phyloP scores from a whole-genome alignment of 805 yeast genomes.

The Lachancea waltii region DNA sequence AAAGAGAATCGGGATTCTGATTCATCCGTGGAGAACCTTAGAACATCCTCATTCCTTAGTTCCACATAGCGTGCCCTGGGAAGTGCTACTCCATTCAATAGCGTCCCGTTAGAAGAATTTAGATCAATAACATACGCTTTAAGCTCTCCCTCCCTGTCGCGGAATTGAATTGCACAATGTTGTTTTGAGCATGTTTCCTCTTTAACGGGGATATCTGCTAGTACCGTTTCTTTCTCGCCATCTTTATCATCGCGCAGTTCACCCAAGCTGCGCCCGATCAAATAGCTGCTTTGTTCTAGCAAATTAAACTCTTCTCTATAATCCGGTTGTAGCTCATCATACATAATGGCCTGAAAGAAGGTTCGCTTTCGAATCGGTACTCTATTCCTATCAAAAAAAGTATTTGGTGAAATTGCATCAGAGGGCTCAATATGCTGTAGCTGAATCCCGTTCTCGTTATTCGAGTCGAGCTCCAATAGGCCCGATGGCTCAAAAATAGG shows the following conservation, averaged over 20 bases:
- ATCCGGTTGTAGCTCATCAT: slow-evolving; percentile 23
- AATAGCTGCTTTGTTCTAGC: slow-evolving; percentile 24
- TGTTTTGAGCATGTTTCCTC: slow-evolving; percentile 39
- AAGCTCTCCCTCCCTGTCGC: slow-evolving; percentile 20
- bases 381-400: slow-evolving; percentile 14
- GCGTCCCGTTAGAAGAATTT: slow-evolving; percentile 44
- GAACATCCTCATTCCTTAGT: slow-evolving; percentile 36
- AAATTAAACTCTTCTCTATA: slow-evolving; percentile 22
- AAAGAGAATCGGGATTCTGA: slow-evolving; percentile 29
- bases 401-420: slow-evolving; percentile 28
- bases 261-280: slow-evolving; percentile 34
- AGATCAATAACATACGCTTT: slow-evolving; percentile 41
- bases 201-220: slow-evolving; percentile 35
- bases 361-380: slow-evolving; percentile 19
- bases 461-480: slow-evolving; percentile 36
- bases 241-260: slow-evolving; percentile 5
- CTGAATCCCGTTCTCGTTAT: slow-evolving; percentile 32
- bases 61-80: slow-evolving; percentile 40
- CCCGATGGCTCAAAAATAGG: slow-evolving; percentile 39
- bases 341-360: slow-evolving; percentile 28
- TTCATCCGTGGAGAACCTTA: slow-evolving; percentile 35
- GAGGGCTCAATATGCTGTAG: slow-evolving; percentile 36
- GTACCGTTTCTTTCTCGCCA: slow-evolving; percentile 17
- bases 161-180: slow-evolving; percentile 45
- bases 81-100: slow-evolving; percentile 35